These are phyloP conservation scores for Termitomyces sp. DNA, from an alignment of 768 basidiomycete species.

Conservation along the genomic window DNA sequence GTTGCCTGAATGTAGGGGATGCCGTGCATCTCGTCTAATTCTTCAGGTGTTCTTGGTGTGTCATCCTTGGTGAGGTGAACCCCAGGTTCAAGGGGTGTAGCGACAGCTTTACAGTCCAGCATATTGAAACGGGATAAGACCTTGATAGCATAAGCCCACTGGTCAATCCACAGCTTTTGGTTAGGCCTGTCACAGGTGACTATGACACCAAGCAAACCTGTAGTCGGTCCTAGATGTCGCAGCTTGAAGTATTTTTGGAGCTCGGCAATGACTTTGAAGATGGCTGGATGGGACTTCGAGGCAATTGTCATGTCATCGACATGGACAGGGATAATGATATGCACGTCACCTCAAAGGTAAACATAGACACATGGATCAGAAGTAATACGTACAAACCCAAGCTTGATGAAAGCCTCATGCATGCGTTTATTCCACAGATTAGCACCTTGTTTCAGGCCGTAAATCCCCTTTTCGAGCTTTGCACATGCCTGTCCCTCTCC, in stretches of 20 bases:
- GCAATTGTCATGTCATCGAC: too few relatives aligned
- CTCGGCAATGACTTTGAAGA: neutral
- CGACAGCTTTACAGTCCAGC: too few relatives aligned
- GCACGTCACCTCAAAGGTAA: neutral
- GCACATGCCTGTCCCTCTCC: too few relatives aligned
- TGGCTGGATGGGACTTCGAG: neutral
- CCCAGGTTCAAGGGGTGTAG: too few relatives aligned
- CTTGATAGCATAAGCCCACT: too few relatives aligned
- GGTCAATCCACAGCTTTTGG: neutral
- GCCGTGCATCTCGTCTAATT: too few relatives aligned
- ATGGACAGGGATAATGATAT: too few relatives aligned
- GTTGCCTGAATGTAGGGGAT: too few relatives aligned
- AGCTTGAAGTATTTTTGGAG: neutral
- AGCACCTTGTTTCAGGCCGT: neutral
- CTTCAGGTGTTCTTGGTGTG: too few relatives aligned
- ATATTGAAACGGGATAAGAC: too few relatives aligned
- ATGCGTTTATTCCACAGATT: neutral
- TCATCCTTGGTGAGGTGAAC: too few relatives aligned
- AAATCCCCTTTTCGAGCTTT: too few relatives aligned
- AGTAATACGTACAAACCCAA: neutral
- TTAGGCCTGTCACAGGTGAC: neutral
- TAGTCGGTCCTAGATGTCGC: neutral
- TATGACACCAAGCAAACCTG: neutral
- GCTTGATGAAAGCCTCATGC: neutral
- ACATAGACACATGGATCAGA: neutral